These are phyloP conservation scores for Serendipita sp. DNA, from an alignment of 768 basidiomycete genomes.

Conservation along the genomic window DNA sequence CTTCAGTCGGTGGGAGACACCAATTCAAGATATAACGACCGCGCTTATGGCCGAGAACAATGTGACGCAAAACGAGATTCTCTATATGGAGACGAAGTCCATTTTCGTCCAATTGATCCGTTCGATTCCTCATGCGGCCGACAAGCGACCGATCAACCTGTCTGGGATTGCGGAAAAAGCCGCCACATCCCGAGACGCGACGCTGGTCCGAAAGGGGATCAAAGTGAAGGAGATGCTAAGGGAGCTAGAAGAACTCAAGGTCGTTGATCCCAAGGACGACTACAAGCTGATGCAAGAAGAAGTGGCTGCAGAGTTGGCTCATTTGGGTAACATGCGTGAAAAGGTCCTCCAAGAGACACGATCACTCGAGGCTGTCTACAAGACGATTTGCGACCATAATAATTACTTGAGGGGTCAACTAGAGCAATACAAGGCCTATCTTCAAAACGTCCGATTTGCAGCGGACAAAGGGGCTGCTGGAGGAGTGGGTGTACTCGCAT, in stretches of 20 bases:
- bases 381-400: slow-evolving; percentile 99
- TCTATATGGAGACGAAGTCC: slow-evolving; percentile 99
- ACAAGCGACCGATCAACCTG: slow-evolving; percentile 81
- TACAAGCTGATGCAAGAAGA: slow-evolving; percentile 97
- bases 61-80: slow-evolving; percentile 93
- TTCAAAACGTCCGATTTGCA: slow-evolving; percentile 91
- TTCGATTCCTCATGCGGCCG: slow-evolving; percentile 70
- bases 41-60: slow-evolving; percentile 81
- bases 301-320: slow-evolving; percentile 84
- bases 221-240: slow-evolving; percentile 99
- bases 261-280: slow-evolving; percentile 68
- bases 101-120: slow-evolving; percentile 97
- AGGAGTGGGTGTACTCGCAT: slow-evolving; percentile 86
- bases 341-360: slow-evolving; percentile 88
- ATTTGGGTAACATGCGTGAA: slow-evolving; percentile 90
- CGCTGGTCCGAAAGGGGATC: slow-evolving; percentile 90
- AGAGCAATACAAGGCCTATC: slow-evolving; percentile 98
- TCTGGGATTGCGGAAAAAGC: slow-evolving; percentile 81
- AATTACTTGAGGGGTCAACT: slow-evolving; percentile 90
- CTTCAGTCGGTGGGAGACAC: slow-evolving; percentile 98
- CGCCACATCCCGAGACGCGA: slow-evolving; percentile 93
- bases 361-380: slow-evolving; percentile 91
- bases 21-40: slow-evolving; percentile 92
- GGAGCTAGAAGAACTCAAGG: slow-evolving; percentile 79
- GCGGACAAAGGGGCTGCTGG: slow-evolving; percentile 76